Percentiles rank a stretch among this genome's conserved stretches.
phyloP scores from a whole-genome alignment of 106 monocot species.

The Dactylorhiza incarnata region DNA sequence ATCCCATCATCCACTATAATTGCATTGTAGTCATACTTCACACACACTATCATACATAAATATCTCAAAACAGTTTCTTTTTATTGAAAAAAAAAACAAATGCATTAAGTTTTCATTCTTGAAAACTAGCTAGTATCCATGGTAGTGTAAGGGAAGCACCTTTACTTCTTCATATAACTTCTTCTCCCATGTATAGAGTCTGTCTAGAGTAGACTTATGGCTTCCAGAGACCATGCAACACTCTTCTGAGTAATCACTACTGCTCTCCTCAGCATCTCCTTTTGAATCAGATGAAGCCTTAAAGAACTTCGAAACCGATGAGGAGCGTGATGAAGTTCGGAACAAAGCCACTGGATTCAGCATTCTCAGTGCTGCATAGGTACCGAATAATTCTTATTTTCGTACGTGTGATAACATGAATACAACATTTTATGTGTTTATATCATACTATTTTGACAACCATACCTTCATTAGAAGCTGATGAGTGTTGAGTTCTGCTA shows the following conservation, averaged over 20 bases:
- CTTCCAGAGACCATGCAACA: slow-evolving; percentile 64
- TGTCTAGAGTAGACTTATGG: slow-evolving; percentile 76
- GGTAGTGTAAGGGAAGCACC: slow-evolving; percentile 28
- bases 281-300: slow-evolving; percentile 18
- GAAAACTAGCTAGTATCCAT: not conserved
- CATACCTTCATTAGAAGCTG: slow-evolving; percentile 52
- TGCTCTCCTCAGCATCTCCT: slow-evolving; percentile 42
- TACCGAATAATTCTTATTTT: not conserved
- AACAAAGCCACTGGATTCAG: slow-evolving; percentile 76
- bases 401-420: not conserved
- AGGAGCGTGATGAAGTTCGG: slow-evolving; percentile 56
- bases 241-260: slow-evolving; percentile 61
- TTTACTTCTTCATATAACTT: slow-evolving; percentile 93
- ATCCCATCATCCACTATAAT: too few species aligned
- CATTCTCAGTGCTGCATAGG: slow-evolving; percentile 39
- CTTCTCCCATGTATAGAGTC: slow-evolving; percentile 91
- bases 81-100: not conserved
- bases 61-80: not conserved
- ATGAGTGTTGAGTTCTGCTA: slow-evolving; percentile 45
- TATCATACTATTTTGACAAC: not conserved
- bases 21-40: too few species aligned
- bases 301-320: slow-evolving; percentile 60
- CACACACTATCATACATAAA: not conserved
- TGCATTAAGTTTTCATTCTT: not conserved
- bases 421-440: not conserved